Base-by-base conservation (phyloP, 1,139 yeast genomes). In the Pneumocystis carinii region DNA sequence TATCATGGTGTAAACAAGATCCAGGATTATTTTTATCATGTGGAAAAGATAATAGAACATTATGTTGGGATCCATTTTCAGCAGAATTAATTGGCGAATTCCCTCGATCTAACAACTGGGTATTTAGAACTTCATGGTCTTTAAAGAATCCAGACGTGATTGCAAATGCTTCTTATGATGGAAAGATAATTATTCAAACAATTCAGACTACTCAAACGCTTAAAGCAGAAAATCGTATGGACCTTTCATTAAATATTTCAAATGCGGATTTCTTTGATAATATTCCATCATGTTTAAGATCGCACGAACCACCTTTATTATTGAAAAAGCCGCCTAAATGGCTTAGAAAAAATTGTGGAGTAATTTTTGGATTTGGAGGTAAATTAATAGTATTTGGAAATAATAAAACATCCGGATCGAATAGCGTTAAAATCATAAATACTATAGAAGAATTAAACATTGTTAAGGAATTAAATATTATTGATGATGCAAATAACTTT, bases 51-150 rank as follows among this genome's bases (percentile, higher is more conserved):
- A 90, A 90, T 73, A 77, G 90, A 56, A 88, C 95, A 1, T 76
- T 85, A 67, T 77, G 92, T 70, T 94, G 98, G 98, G 90, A 92
- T 73, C 97, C 97, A 35, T 77, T 80, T 64, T 72, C 81, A 32
- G 75, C 76, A 39, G 77, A 78, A 65, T 82, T 83, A 70, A 76
- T 92, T 67, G 96, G 94, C 6, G 88, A 88, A 71, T 92, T 88
- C 72, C 97, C 97, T 62, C 83, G 94, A 35, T 83, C 95, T 58
- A 87, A 95, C 57, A 90, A 89, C 74, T 92, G 98, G 98, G 86
- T 89, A 36, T 92, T 90, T 76, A 84, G 87, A 74, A 82, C 95
- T 17, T 81, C 82, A 70, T 92, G 90, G 77, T 95, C 96, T 65
- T 95, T 96, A 59, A 75, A 78, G 36, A 83, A 88, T 35, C 98